Percentiles rank a stretch among this genome's conserved stretches.
Conservation (phyloP, 2,329 filamentous ascomycete species). For the Fusarium sp. region DNA sequence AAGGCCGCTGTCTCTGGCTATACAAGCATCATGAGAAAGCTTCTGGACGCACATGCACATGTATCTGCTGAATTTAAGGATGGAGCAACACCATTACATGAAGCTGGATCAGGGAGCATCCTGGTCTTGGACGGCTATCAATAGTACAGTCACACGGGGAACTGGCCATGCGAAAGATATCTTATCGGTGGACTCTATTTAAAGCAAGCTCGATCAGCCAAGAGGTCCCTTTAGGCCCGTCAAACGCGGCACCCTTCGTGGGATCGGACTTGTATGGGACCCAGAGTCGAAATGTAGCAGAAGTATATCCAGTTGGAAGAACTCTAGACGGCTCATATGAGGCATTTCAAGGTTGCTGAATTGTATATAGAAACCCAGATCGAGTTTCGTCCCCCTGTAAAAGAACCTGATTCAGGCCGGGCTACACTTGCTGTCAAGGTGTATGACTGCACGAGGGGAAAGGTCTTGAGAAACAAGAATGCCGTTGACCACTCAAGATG, state of each 20-base stretch:
- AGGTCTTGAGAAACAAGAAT: neutral
- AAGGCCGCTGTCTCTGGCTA: fast-evolving
- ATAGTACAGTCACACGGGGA: neutral
- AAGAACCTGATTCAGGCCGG: neutral
- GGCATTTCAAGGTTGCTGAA: fast-evolving
- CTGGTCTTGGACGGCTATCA: neutral
- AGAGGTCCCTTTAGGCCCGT: neutral
- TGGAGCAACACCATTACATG: too few relatives aligned
- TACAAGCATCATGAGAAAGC: too few relatives aligned
- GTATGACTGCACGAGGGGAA: neutral
- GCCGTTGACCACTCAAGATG: neutral
- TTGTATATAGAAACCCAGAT: fast-evolving
- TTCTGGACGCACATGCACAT: fast-evolving
- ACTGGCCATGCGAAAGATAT: too few relatives aligned
- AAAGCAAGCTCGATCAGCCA: neutral
- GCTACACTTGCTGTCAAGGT: neutral
- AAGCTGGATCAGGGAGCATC: neutral
- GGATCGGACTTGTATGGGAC: neutral
- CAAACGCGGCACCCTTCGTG: neutral
- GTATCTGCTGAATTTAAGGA: fast-evolving
- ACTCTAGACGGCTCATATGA: neutral
- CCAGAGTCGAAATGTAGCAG: neutral
- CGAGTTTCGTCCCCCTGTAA: neutral
- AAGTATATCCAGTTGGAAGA: too few relatives aligned
- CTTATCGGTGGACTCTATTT: neutral